phyloP scores from a whole-genome alignment of 2,329 filamentous ascomycete genomes.

The Microascus cirrosus region DNA sequence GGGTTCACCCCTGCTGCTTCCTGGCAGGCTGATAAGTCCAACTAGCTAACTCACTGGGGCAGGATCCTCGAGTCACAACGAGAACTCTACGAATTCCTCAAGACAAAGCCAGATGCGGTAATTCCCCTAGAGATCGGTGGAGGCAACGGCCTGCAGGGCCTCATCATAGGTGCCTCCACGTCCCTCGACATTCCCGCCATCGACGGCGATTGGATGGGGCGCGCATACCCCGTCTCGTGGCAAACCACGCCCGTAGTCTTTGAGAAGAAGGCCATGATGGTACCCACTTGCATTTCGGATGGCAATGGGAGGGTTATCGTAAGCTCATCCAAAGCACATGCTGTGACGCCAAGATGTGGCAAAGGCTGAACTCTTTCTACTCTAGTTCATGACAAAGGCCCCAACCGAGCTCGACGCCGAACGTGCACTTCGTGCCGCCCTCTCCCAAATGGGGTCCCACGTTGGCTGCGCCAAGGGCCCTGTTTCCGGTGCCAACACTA shows the following conservation, averaged over 20 bases:
- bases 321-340: background rate
- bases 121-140: slow-evolving; percentile 58
- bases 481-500: slow-evolving; percentile 35
- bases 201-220: slow-evolving; percentile 46
- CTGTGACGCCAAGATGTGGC: background rate
- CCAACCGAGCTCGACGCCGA: slow-evolving; percentile 35
- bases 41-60: slow-evolving; percentile 25
- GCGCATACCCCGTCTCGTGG: slow-evolving; percentile 43
- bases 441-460: slow-evolving; percentile 43
- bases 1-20: slow-evolving; percentile 46
- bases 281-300: slow-evolving; percentile 35
- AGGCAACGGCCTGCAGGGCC: slow-evolving; percentile 47
- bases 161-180: slow-evolving; percentile 41
- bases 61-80: slow-evolving; percentile 32
- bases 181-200: slow-evolving; percentile 39
- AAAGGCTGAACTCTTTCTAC: background rate
- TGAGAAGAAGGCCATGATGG: slow-evolving; percentile 31
- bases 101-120: slow-evolving; percentile 36
- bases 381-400: slow-evolving; percentile 31
- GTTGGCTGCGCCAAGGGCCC: slow-evolving; percentile 36
- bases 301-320: slow-evolving; percentile 38
- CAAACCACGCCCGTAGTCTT: slow-evolving; percentile 45
- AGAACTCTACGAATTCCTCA: slow-evolving; percentile 39
- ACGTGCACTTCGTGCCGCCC: slow-evolving; percentile 34
- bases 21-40: slow-evolving; percentile 15